phyloP scores from a whole-genome alignment of 805 yeast genomes.

The Pichia heedii region DNA sequence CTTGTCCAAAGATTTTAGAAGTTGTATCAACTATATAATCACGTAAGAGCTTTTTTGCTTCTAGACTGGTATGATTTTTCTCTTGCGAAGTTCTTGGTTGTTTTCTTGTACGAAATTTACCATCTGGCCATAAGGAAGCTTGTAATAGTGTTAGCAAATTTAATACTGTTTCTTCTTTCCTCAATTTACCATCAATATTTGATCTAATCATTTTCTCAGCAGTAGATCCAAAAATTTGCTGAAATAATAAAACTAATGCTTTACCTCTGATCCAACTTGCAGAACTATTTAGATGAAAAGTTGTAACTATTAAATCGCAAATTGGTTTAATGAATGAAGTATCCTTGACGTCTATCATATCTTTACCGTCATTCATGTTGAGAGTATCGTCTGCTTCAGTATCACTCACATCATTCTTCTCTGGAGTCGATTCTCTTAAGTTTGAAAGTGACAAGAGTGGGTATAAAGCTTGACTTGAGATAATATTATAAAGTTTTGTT shows the following conservation, averaged over 20 bases:
- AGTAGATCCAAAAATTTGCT: constrained; percentile 81
- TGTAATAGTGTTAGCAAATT: constrained; percentile 28
- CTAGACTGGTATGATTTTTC: constrained; percentile 43
- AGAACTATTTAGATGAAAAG: constrained; percentile 54
- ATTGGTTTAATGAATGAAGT: constrained; percentile 68
- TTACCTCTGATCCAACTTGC: constrained; percentile 79
- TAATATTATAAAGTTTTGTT: constrained; percentile 25
- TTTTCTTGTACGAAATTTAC: constrained; percentile 38
- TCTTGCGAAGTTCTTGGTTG: constrained; percentile 40
- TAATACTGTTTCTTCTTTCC: constrained; percentile 38
- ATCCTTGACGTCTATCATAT: not conserved
- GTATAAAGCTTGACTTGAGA: constrained; percentile 19
- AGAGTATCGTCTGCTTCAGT: not conserved
- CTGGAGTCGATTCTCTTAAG: not conserved
- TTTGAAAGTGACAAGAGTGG: constrained; percentile 4
- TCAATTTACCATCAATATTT: constrained; percentile 29
- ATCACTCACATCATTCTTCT: not conserved
- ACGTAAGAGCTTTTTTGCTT: constrained; percentile 47
- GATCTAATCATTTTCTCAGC: constrained; percentile 57
- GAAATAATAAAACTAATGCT: constrained; percentile 71
- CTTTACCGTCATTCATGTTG: not conserved
- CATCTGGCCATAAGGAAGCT: constrained; percentile 42
- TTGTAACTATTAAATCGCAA: constrained; percentile 60
- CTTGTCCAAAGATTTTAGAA: constrained; percentile 63
- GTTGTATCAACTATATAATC: constrained; percentile 54